Conservation (phyloP, 371 early-diverging fungal genomes). For the Mortierella sp. region DNA sequence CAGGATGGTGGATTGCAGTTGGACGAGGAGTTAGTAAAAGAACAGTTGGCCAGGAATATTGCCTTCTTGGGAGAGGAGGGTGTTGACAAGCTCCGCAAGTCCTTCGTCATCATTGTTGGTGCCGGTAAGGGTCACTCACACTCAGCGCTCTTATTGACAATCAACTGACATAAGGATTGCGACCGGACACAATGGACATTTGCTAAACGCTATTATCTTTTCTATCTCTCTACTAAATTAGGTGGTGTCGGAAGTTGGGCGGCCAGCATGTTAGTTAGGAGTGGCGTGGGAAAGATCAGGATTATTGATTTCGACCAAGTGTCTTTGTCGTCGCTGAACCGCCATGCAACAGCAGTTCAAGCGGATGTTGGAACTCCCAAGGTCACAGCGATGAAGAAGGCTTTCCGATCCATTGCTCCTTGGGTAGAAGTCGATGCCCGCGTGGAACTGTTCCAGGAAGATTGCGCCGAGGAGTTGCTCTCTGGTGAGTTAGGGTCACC, state of each 20-base stretch:
- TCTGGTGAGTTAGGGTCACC: constrained; percentile 62
- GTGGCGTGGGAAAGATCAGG: constrained; percentile 90
- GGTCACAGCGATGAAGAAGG: constrained; percentile 80
- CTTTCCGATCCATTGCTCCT: constrained; percentile 83
- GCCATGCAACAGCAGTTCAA: constrained; percentile 93
- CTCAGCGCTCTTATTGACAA: too few species aligned
- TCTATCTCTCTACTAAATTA: background rate
- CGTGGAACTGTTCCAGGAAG: constrained; percentile 81
- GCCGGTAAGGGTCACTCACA: constrained; percentile 62
- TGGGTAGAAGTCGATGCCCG: constrained; percentile 84
- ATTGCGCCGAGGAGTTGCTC: constrained; percentile 80
- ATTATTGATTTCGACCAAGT: constrained; percentile 98
- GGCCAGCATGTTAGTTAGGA: constrained; percentile 91
- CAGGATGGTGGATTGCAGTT: constrained; percentile 25
- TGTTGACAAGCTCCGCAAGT: constrained; percentile 69
- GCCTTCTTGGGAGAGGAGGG: constrained; percentile 92
- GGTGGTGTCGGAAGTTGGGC: constrained; percentile 96
- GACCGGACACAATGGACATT: too few species aligned
- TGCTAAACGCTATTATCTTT: background rate
- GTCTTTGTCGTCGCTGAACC: constrained; percentile 89
- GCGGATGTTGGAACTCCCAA: constrained; percentile 94
- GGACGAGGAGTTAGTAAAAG: constrained; percentile 81
- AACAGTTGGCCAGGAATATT: constrained; percentile 89
- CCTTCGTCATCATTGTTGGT: constrained; percentile 95
- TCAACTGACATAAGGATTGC: too few species aligned